Evolutionary conservation across 2,329 filamentous ascomycete species (phyloP).

Genomic region (Fusarium tuaranense): DNA sequence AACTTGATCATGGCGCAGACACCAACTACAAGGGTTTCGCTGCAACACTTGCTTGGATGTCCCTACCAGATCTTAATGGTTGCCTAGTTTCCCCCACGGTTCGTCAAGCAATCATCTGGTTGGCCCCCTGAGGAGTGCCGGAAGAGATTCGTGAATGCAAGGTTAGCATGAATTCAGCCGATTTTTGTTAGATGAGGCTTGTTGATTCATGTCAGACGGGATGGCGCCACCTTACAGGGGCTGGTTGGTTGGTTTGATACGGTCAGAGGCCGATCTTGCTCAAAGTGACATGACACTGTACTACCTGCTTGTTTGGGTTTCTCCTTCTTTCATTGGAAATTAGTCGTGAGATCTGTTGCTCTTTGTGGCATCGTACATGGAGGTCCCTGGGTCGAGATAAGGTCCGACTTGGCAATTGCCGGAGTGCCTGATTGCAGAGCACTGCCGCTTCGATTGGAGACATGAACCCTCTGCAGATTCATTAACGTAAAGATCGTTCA

Average conservation of each 20-base stretch:
- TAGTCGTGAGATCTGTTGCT: background rate
- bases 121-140: background rate
- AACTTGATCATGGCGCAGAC: conserved; percentile 7
- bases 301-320: background rate
- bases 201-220: background rate
- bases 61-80: background rate
- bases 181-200: background rate
- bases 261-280: background rate
- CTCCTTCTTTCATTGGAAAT: background rate
- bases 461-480: background rate
- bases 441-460: background rate
- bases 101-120: background rate
- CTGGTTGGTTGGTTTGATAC: background rate
- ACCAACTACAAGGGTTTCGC: background rate
- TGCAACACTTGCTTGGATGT: background rate
- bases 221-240: background rate
- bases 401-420: background rate
- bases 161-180: background rate
- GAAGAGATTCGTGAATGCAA: conserved; percentile 9
- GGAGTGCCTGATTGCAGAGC: background rate
- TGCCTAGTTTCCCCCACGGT: conserved; percentile 13
- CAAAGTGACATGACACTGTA: background rate
- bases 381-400: background rate
- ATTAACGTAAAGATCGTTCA: background rate
- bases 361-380: background rate